Evolutionary conservation across 169 alveolate genomes (phyloP), one percentile per base, ranked within the genome.

Genomic region (Eimeria brunetti): DNA sequence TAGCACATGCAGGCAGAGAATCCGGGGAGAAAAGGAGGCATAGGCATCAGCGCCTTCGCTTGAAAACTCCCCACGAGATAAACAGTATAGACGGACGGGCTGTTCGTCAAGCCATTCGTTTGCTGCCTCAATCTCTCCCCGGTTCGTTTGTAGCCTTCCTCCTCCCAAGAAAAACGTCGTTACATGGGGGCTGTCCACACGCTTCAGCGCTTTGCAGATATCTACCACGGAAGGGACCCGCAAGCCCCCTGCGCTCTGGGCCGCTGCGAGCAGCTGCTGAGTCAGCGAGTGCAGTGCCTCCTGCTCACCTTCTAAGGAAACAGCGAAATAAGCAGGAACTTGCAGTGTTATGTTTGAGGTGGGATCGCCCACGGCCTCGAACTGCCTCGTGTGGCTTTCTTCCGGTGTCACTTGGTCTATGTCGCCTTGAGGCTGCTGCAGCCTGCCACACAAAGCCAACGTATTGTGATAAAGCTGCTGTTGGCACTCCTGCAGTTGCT

Each of bases 161-260:
- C 93, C 81, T 12, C 93, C 93, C 62, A 86, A 64, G 41, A 62
- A 86, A 38, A 86, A 60, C n/a, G 93, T 86, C 33, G 93, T 86
- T 3, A 64, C 76, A 22, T 86, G 93, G 33, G 64, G 67, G 6
- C 49, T 64, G 49, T 41, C 64, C n/a, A 86, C 93, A 27, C 84
- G 69, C 67, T 30, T 41, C 18, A 86, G 41, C 27, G 56, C 11
- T 33, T 33, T 41, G 83, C 64, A 38, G 36, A 86, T 46, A 84
- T 62, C 60, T 36, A 22, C 93, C 33, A 41, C 83, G 33, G 93
- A 86, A 60, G 81, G 41, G 69, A 27, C 83, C 46, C 62, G 16
- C 18, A 69, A 24, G 30, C 53, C 81, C 44, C 36, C 93, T 24
- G 83, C 41, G 41, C 36, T 86, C 64, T 41, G 62, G n/a, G 49